phyloP scores from a whole-genome alignment of 2,329 filamentous ascomycete species.

The Colletotrichum noveboracense region DNA sequence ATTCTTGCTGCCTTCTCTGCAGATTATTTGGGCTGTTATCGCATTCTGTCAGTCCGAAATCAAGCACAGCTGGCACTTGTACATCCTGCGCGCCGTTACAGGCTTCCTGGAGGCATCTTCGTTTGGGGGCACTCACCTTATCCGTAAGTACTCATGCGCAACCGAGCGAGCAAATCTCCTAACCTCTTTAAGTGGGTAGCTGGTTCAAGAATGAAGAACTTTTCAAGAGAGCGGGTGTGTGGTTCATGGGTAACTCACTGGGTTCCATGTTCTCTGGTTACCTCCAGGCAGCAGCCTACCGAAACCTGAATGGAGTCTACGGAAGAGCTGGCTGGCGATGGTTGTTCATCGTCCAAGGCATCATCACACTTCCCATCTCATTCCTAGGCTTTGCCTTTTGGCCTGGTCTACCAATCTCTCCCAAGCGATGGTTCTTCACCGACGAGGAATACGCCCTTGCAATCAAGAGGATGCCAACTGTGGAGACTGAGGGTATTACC shows the following conservation, averaged over 20 bases:
- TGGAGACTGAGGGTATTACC: slow-evolving; percentile 25
- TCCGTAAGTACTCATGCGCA: slow-evolving; percentile 23
- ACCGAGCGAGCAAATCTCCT: background rate
- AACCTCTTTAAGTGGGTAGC: slow-evolving; percentile 39
- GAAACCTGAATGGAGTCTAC: slow-evolving; percentile 52
- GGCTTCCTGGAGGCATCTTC: slow-evolving; percentile 29
- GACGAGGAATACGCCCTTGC: slow-evolving; percentile 30
- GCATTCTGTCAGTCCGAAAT: slow-evolving; percentile 30
- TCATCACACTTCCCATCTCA: slow-evolving; percentile 27
- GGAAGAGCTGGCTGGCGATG: slow-evolving; percentile 45
- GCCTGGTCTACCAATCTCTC: slow-evolving; percentile 32
- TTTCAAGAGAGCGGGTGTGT: slow-evolving; percentile 56
- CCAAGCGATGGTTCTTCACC: slow-evolving; percentile 31
- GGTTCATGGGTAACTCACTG: slow-evolving; percentile 54
- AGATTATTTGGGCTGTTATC: slow-evolving; percentile 29
- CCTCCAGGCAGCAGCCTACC: slow-evolving; percentile 59
- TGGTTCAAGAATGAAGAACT: slow-evolving; percentile 46
- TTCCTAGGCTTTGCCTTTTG: slow-evolving; percentile 36
- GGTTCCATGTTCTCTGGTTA: slow-evolving; percentile 63
- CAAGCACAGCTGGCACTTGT: slow-evolving; percentile 28
- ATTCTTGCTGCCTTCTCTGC: slow-evolving; percentile 26
- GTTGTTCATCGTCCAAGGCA: slow-evolving; percentile 45
- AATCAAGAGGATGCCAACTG: slow-evolving; percentile 27
- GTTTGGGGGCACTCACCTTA: slow-evolving; percentile 32
- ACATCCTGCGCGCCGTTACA: slow-evolving; percentile 24